Evolutionary conservation across 2,329 filamentous ascomycete genomes (phyloP), one percentile per base, ranked within the genome.

Genomic region (Proliferodiscus dingleyae): DNA sequence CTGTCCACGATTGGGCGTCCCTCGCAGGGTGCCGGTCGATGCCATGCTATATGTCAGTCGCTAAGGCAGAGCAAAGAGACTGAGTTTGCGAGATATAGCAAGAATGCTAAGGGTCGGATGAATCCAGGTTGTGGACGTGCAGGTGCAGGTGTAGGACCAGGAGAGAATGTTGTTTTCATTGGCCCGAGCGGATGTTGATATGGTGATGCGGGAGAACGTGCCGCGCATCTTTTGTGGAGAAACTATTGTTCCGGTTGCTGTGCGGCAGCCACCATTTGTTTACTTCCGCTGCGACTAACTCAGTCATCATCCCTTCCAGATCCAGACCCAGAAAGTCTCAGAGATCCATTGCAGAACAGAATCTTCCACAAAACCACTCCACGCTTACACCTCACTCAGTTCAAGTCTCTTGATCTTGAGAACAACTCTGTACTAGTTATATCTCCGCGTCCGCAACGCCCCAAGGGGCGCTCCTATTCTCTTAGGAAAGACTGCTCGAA

Each of bases 1-100:
- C 68, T 84, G 71, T 55, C 68, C 71, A 53, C 79, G 76, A 64
- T 64, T 85, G 58, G 85, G 84, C 51, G 83, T 87, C 58, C 82
- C 81, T 71, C 85, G 77, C 68, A 83, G 73, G 47, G 83, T 87
- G 59, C 60, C 59, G 26, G 34, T 54, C 43, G 61, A 61, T 30
- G 62, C 58, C 62, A 64, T 63, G 45, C 33, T 50, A 37, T 34
- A 6, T 18, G 19, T 18, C 16, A 22, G 37, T 44, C 19, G 26
- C n/a, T 29, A 37, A 46, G 23, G 40, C 26, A 26, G 24, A 34
- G 33, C 24, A 23, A 38, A 36, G 30, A 24, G 26, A 13, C 26
- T 28, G 7, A 28, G 5, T 38, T 38, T 22, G 15, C 36, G 36
- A 21, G 19, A 38, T 19, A 19, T 16, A n/a, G 37, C 26, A 28